These are phyloP conservation scores for Aspergillus texensis DNA, from an alignment of 2,329 filamentous ascomycete genomes.

Conservation along the genomic window DNA sequence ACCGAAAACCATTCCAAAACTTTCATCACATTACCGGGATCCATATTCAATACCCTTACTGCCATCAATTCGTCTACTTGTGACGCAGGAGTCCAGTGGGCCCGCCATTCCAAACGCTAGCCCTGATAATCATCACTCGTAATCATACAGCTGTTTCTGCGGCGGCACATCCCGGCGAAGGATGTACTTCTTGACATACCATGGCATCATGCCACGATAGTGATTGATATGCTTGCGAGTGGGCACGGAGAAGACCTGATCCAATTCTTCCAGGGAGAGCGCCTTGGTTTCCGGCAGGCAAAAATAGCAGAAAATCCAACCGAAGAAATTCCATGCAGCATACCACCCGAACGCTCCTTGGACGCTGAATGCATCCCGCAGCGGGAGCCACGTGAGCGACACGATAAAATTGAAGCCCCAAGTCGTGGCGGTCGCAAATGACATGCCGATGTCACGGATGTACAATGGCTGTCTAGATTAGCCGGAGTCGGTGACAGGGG, in stretches of 20 bases:
- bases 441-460: conserved; percentile 65
- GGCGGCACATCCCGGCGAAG: conserved; percentile 29
- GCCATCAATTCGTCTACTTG: neutral
- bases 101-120: neutral
- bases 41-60: too few relatives aligned
- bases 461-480: conserved; percentile 56
- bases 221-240: conserved; percentile 48
- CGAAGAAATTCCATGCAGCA: conserved; percentile 45
- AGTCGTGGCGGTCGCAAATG: conserved; percentile 63
- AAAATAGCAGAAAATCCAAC: conserved; percentile 33
- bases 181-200: conserved; percentile 33
- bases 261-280: conserved; percentile 51
- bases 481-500: conserved; percentile 17
- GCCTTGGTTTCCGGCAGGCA: conserved; percentile 44
- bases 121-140: conserved; percentile 14
- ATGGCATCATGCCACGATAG: conserved; percentile 32
- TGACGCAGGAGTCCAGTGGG: neutral
- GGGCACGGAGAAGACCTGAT: conserved; percentile 58
- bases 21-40: neutral
- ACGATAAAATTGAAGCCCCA: conserved; percentile 62
- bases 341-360: conserved; percentile 59
- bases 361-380: conserved; percentile 51
- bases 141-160: conserved; percentile 31
- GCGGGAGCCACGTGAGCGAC: conserved; percentile 56
- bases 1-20: too few relatives aligned